Evolutionary conservation across 176 grass and related monocot genomes (phyloP).

Genomic region (Carex parvula): DNA sequence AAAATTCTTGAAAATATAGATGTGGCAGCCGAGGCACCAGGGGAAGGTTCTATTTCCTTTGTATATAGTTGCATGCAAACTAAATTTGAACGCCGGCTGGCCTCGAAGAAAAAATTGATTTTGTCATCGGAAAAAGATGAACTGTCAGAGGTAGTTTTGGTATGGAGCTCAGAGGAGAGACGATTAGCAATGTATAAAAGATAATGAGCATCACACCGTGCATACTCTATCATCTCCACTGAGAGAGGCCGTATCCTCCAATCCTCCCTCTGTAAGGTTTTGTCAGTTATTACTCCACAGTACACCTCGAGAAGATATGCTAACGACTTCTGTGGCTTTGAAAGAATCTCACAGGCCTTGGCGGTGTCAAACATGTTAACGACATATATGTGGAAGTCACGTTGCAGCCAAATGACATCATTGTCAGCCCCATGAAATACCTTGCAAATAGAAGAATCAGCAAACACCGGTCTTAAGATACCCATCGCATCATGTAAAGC

Average conservation of each 20-base stretch:
- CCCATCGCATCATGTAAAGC: constrained; percentile 73
- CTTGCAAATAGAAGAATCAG: constrained; percentile 74
- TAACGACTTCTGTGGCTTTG: constrained; percentile 89
- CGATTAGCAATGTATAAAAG: constrained; percentile 80
- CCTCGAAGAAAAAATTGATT: constrained; percentile 75
- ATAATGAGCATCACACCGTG: constrained; percentile 79
- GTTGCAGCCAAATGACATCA: constrained; percentile 95
- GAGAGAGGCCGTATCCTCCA: constrained; percentile 87
- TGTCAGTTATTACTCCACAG: constrained; percentile 80
- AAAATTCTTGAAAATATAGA: constrained; percentile 83
- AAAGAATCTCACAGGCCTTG: constrained; percentile 87
- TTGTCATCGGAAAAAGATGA: constrained; percentile 66
- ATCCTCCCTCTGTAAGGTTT: constrained; percentile 95
- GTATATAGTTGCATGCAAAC: constrained; percentile 82
- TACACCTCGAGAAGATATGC: constrained; percentile 89
- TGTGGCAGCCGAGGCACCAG: constrained; percentile 64
- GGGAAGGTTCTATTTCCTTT: constrained; percentile 75
- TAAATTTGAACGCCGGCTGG: constrained; percentile 81
- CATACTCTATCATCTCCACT: constrained; percentile 78
- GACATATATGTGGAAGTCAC: constrained; percentile 97
- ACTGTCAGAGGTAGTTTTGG: constrained; percentile 40
- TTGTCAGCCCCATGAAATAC: constrained; percentile 97
- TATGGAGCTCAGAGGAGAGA: constrained; percentile 67
- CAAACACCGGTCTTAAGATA: constrained; percentile 66
- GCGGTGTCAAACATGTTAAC: constrained; percentile 99